phyloP scores from a whole-genome alignment of 352 stramenopile species.

The Phytopythium helicoides region DNA sequence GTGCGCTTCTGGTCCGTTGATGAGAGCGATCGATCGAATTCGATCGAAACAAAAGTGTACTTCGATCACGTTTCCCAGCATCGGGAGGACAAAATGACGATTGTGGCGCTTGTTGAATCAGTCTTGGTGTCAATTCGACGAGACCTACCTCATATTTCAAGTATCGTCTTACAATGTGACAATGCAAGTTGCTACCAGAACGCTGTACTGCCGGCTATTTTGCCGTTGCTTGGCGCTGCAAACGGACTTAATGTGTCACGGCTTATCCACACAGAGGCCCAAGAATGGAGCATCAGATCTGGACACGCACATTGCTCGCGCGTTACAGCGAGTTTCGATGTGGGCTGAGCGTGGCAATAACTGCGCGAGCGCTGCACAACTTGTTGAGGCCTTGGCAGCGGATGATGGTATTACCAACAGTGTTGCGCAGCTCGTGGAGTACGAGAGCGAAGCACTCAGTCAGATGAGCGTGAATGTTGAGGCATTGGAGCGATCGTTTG shows the following conservation, averaged over 20 bases:
- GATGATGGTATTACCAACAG: conserved; percentile 14
- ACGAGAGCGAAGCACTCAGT: not conserved
- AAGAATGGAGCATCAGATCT: conserved; percentile 16
- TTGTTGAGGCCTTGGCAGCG: conserved; percentile 5
- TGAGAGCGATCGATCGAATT: not conserved
- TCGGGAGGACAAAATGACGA: conserved; percentile 12
- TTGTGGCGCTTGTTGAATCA: conserved; percentile 15
- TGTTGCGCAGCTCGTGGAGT: conserved; percentile 4
- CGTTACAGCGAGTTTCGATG: conserved; percentile 2
- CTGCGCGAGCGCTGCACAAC: conserved; percentile 8
- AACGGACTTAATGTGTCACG: conserved; percentile 13
- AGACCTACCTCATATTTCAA: conserved; percentile 12
- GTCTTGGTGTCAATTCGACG: conserved; percentile 11
- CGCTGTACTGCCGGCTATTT: conserved; percentile 4
- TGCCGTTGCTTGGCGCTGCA: conserved; percentile 8
- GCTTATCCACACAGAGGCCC: conserved; percentile 15
- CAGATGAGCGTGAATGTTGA: not conserved
- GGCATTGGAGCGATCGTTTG: not conserved
- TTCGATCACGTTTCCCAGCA: conserved; percentile 11
- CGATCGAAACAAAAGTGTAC: conserved; percentile 10
- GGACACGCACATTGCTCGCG: conserved; percentile 16
- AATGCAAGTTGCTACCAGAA: conserved; percentile 24
- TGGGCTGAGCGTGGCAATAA: conserved; percentile 12
- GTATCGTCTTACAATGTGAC: conserved; percentile 15
- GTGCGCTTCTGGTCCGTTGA: conserved; percentile 9